Percentiles rank a stretch among this genome's conserved stretches.
Evolutionary conservation across 2,329 filamentous ascomycete genomes (phyloP).

Genomic region (Scolecobasidium constrictum): DNA sequence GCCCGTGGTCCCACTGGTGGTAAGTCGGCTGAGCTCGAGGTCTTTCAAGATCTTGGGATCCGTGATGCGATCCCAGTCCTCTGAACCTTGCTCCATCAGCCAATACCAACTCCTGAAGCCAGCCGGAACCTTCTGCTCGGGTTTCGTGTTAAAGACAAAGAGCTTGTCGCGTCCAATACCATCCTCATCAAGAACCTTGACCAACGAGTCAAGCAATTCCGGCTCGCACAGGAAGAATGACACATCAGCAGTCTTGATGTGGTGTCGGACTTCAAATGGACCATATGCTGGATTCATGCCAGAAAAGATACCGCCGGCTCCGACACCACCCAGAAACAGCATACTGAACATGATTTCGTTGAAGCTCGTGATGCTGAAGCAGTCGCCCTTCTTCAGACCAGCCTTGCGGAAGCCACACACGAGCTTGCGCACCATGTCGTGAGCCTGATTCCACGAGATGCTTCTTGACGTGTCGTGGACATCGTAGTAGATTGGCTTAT

Average conservation of each 20-base stretch:
- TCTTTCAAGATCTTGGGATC: background rate
- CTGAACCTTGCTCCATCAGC: constrained; percentile 31
- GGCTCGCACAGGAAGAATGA: constrained; percentile 24
- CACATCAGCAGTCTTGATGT: constrained; percentile 22
- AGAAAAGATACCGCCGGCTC: constrained; percentile 26
- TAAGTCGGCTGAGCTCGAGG: background rate
- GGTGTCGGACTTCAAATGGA: constrained; percentile 23
- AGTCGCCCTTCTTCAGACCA: constrained; percentile 40
- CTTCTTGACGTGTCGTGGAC: constrained; percentile 32
- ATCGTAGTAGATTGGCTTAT: constrained; percentile 44
- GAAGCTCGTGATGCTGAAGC: constrained; percentile 45
- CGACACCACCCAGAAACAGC: constrained; percentile 20
- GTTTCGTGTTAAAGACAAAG: constrained; percentile 34
- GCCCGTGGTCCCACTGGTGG: background rate
- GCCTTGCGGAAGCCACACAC: constrained; percentile 39
- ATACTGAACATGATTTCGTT: constrained; percentile 36
- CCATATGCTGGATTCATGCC: constrained; percentile 29
- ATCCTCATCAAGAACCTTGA: constrained; percentile 29
- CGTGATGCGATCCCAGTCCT: constrained; percentile 30
- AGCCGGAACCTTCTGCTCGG: constrained; percentile 10
- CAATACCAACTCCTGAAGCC: constrained; percentile 31
- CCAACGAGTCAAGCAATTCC: constrained; percentile 19
- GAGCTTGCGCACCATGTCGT: constrained; percentile 34
- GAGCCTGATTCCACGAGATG: constrained; percentile 37
- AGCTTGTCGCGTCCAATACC: constrained; percentile 30